Evolutionary conservation across 2,329 filamentous ascomycete genomes (phyloP).

Genomic region (Chaetomium strumarium): DNA sequence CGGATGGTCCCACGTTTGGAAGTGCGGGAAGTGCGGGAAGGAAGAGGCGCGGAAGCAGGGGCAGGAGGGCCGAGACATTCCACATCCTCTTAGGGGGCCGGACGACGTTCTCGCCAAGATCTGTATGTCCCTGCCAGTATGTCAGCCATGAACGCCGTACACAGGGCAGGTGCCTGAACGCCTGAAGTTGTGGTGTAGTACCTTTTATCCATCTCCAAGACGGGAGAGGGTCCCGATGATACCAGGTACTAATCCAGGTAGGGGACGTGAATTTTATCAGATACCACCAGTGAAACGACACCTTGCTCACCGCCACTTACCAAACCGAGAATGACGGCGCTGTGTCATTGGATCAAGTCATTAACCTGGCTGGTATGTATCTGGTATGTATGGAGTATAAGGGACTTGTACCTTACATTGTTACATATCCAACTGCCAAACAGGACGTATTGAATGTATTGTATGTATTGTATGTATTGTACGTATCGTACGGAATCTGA

Average conservation of each 20-base stretch:
- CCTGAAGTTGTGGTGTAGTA: background rate
- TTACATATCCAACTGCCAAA: no score
- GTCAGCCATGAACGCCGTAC: background rate
- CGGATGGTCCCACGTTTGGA: background rate
- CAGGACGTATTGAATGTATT: no score
- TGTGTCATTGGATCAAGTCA: slow-evolving; percentile 4
- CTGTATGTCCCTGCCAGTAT: background rate
- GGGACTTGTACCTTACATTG: no score
- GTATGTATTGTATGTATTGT: no score
- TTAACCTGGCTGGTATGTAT: background rate
- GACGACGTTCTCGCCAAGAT: slow-evolving; percentile 7
- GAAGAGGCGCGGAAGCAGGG: background rate
- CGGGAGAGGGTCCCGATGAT: background rate
- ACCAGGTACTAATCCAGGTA: no score
- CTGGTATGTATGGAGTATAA: background rate
- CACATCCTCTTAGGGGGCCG: background rate
- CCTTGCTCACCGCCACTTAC: slow-evolving; percentile 5
- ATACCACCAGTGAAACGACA: background rate
- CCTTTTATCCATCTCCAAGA: background rate
- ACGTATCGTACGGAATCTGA: no score
- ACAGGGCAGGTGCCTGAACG: background rate
- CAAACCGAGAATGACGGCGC: slow-evolving; percentile 9
- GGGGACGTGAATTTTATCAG: background rate
- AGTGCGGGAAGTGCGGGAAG: background rate
- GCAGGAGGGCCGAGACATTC: background rate